Conservation (phyloP, 2,329 filamentous ascomycete species). For the Aspergillus brunneoviolaceus region DNA sequence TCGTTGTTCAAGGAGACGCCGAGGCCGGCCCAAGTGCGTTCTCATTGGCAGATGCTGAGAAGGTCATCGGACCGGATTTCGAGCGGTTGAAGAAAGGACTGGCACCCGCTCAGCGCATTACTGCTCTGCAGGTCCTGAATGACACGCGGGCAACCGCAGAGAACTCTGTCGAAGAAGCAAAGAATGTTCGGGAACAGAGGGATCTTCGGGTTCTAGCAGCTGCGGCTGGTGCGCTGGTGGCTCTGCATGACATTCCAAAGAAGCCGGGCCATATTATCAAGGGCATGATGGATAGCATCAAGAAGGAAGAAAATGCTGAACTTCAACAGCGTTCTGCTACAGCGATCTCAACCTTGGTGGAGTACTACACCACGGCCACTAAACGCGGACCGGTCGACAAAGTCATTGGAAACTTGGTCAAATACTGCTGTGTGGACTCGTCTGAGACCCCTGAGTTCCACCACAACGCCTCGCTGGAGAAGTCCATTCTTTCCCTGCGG, state of each 20-base stretch:
- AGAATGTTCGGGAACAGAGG: slow-evolving; percentile 71
- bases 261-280: slow-evolving; percentile 93
- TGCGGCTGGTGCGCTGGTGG: slow-evolving; percentile 81
- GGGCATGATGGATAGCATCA: slow-evolving; percentile 97
- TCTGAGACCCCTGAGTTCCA: slow-evolving; percentile 96
- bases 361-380: slow-evolving; percentile 76
- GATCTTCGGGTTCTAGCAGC: slow-evolving; percentile 85
- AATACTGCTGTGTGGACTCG: slow-evolving; percentile 96
- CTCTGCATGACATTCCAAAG: slow-evolving; percentile 85
- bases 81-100: slow-evolving; percentile 86
- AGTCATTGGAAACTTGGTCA: slow-evolving; percentile 90
- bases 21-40: slow-evolving; percentile 92
- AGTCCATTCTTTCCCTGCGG: slow-evolving; percentile 84
- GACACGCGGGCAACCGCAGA: slow-evolving; percentile 72
- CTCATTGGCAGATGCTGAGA: slow-evolving; percentile 82
- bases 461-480: slow-evolving; percentile 73
- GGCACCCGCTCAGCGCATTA: slow-evolving; percentile 81
- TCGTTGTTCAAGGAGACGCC: slow-evolving; percentile 89
- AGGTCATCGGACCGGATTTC: slow-evolving; percentile 80
- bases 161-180: slow-evolving; percentile 76
- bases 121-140: slow-evolving; percentile 73
- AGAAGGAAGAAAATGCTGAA: slow-evolving; percentile 86
- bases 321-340: slow-evolving; percentile 83
- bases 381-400: slow-evolving; percentile 89
- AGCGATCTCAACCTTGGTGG: slow-evolving; percentile 81